Evolutionary conservation across 2,329 filamentous ascomycete genomes (phyloP).

Genomic region (Fusarium sp.): DNA sequence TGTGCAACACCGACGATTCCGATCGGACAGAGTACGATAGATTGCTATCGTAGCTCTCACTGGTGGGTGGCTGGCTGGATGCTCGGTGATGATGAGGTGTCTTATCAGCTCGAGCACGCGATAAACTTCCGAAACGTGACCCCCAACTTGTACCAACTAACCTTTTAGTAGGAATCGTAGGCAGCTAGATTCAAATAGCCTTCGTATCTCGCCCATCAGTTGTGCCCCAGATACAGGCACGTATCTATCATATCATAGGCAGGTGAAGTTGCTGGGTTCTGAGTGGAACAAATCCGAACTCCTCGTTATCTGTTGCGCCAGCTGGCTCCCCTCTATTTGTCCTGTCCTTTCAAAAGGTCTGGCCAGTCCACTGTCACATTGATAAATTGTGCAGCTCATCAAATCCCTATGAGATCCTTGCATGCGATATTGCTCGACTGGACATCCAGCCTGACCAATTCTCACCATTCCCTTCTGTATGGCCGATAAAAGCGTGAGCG

Average conservation of each 20-base stretch:
- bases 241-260: constrained; percentile 26
- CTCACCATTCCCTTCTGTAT: constrained; percentile 20
- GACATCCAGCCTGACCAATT: constrained; percentile 25
- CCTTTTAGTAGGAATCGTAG: constrained; percentile 6
- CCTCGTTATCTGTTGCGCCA: constrained; percentile 31
- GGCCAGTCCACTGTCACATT: constrained; percentile 22
- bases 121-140: constrained; percentile 17
- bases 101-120: constrained; percentile 33
- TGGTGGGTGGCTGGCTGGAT: constrained; percentile 16
- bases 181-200: not conserved
- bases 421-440: constrained; percentile 22
- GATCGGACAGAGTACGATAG: not conserved
- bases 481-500: constrained; percentile 13
- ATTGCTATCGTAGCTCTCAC: constrained; percentile 16
- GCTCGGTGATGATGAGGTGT: not conserved
- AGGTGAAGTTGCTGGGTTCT: constrained; percentile 26
- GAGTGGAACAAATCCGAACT: constrained; percentile 27
- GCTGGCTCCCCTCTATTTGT: constrained; percentile 38
- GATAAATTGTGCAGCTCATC: constrained; percentile 14
- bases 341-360: constrained; percentile 13
- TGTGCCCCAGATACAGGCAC: constrained; percentile 8
- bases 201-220: constrained; percentile 15
- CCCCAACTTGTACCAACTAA: constrained; percentile 17
- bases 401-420: constrained; percentile 24
- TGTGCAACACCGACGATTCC: not conserved